Evolutionary conservation across 371 early-diverging fungal genomes (phyloP).

Genomic region (Mucor circinelloides): DNA sequence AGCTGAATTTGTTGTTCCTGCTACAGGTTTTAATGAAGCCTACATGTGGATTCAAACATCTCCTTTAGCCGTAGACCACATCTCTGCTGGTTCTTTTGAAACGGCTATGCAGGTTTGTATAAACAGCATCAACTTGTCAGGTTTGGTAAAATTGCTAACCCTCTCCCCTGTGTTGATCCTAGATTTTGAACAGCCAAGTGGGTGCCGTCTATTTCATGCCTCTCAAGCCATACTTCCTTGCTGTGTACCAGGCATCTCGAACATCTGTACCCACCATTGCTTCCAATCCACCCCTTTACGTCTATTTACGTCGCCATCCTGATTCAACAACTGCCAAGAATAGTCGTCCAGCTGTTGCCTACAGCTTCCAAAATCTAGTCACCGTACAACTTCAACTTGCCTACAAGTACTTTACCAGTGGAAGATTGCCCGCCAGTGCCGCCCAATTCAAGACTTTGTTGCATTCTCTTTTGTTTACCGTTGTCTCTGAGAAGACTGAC

Average conservation of each 20-base stretch:
- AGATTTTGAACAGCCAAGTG: neutral
- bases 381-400: neutral
- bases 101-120: neutral
- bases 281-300: neutral
- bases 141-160: too few relatives aligned
- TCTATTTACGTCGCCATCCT: neutral
- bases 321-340: neutral
- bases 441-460: neutral
- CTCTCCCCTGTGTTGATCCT: too few relatives aligned
- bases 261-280: neutral
- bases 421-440: neutral
- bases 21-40: neutral
- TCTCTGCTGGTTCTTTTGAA: neutral
- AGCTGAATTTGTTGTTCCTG: neutral
- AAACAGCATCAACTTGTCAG: too few relatives aligned
- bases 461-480: neutral
- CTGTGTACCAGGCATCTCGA: neutral
- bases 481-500: neutral
- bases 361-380: neutral
- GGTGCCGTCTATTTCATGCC: neutral
- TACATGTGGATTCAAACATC: neutral
- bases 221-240: neutral
- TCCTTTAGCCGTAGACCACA: neutral
- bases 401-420: neutral
- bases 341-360: neutral